Base-by-base conservation (phyloP, 352 stramenopile genomes). In the Globisporangium lucens region DNA sequence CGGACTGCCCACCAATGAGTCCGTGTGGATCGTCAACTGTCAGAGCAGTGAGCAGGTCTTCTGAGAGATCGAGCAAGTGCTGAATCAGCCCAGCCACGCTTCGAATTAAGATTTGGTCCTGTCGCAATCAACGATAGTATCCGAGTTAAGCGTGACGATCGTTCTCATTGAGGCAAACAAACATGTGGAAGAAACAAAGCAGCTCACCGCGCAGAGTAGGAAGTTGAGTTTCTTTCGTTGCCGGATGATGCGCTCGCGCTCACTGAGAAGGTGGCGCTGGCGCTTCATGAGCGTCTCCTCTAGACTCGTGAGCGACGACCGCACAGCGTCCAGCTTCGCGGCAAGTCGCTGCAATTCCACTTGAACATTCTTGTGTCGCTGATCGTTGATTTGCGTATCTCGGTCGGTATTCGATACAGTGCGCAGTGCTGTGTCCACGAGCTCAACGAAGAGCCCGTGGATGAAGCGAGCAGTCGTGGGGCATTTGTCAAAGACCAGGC, bases 401-500 rank as follows among this genome's bases (percentile, higher is more conserved):
- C 75, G 71, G n/a, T 82, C 71, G 1, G 77, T 75, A 17, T 66
- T 70, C 3, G 69, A 63, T 8, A 83, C 63, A 0, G 75, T 75
- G 13, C 65, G 65, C n/a, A 69, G 30, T 17, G 72, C 61, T 7
- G 78, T 68, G 20, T 72, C 68, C 4, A 74, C 43, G 46, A 86
- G 62, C 56, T 82, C 73, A 4, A 80, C 56, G 30, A 82, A 82
- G 24, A 88, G 65, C 1, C 80, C 77, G 41, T 85, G 79, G 6
- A 88, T 63, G 33, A 88, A 81, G 7, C 75, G 76, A 10, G 77
- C 70, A 2, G 80, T 85, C 3, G 80, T 86, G n/a, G 80, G 80
- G 47, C 75, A 88, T 43, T 82, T 80, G 68, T 86, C 77, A n/a
- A 86, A 88, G 13, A 88, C 57, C 13, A 88, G 73, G 0, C 80